Conservation (phyloP, 1,284 basidiomycete genomes). For the Sporisorium graminicola region DNA sequence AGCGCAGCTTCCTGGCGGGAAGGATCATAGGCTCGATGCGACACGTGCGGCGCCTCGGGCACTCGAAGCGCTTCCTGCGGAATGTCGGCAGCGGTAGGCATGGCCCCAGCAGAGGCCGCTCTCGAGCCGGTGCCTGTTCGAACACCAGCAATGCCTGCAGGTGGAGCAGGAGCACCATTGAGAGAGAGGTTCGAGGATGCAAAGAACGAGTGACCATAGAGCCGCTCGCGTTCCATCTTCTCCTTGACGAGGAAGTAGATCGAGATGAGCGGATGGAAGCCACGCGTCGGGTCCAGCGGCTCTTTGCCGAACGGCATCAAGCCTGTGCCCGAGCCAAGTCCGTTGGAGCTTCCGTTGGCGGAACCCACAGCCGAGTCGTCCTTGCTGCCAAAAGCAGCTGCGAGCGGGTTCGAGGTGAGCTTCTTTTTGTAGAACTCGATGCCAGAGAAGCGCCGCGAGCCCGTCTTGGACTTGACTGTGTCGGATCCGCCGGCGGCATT, state of each 20-base stretch:
- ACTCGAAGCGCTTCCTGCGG: constrained; percentile 64
- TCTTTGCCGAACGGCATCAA: constrained; percentile 67
- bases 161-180: constrained; percentile 42
- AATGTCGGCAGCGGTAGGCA: constrained; percentile 68
- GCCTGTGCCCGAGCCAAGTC: constrained; percentile 48
- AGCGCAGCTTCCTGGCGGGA: constrained; percentile 44
- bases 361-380: constrained; percentile 38
- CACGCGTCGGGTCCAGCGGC: constrained; percentile 83
- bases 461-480: constrained; percentile 53
- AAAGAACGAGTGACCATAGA: constrained; percentile 93
- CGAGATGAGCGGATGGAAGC: constrained; percentile 93
- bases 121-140: constrained; percentile 21
- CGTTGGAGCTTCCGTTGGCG: constrained; percentile 38
- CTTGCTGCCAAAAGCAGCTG: constrained; percentile 49
- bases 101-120: constrained; percentile 37
- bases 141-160: constrained; percentile 7
- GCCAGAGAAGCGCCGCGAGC: constrained; percentile 80
- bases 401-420: constrained; percentile 71
- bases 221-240: constrained; percentile 91
- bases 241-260: constrained; percentile 96
- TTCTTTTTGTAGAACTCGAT: constrained; percentile 95
- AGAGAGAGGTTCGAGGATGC: constrained; percentile 85
- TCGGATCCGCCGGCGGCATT: constrained; percentile 20
- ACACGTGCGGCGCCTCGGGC: constrained; percentile 63
- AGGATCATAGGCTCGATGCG: constrained; percentile 57